Percentiles rank a stretch among this genome's conserved stretches.
Conservation (phyloP, 805 yeast species). For the Brettanomyces naardenensis region DNA sequence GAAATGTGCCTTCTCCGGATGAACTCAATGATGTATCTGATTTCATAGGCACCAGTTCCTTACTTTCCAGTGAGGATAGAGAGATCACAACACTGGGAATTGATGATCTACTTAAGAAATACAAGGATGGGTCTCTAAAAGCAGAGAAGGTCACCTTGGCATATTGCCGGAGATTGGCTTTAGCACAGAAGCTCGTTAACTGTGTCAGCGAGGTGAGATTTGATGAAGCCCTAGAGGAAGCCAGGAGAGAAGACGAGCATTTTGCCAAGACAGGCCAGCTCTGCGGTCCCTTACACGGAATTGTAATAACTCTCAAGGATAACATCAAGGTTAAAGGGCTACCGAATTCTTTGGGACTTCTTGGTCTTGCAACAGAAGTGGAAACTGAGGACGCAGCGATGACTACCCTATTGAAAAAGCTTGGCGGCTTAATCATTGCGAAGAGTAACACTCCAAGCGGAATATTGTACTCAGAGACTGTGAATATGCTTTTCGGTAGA, state of each 20-base stretch:
- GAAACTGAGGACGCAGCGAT: conserved; percentile 31
- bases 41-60: conserved; percentile 4
- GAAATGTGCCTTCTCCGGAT: not conserved
- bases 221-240: conserved; percentile 40
- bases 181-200: conserved; percentile 42
- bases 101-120: not conserved
- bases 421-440: conserved; percentile 49
- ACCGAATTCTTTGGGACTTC: conserved; percentile 45
- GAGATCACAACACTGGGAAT: conserved; percentile 1
- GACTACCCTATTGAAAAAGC: conserved; percentile 34
- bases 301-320: conserved; percentile 58
- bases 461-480: conserved; percentile 47
- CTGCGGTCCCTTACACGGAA: conserved; percentile 53
- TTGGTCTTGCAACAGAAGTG: conserved; percentile 33
- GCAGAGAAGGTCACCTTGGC: conserved; percentile 33
- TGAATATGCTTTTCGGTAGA: conserved; percentile 46
- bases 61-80: not conserved
- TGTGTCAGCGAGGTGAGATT: conserved; percentile 39
- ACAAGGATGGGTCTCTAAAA: not conserved
- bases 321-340: conserved; percentile 42
- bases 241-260: conserved; percentile 45
- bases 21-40: conserved; percentile 5
- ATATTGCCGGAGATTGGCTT: conserved; percentile 38
- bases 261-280: conserved; percentile 35
- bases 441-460: conserved; percentile 52